Conservation (phyloP, 306 rosid species). For the Vachellia collinsii region DNA sequence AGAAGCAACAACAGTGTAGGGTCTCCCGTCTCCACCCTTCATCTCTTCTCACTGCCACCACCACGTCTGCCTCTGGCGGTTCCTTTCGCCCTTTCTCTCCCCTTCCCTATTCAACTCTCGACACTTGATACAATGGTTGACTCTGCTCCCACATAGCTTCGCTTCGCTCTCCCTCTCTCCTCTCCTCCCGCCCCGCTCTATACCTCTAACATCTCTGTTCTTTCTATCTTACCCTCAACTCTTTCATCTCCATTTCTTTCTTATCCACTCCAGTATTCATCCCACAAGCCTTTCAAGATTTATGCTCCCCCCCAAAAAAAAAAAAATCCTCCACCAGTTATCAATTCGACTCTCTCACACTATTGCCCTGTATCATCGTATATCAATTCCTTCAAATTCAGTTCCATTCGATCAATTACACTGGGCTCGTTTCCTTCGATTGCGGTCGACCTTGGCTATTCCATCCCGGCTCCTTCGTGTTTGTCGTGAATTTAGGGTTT, state of each 20-base stretch:
- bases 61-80: not conserved
- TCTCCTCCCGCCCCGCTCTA: not conserved
- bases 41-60: not conserved
- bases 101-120: not conserved
- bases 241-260: not conserved
- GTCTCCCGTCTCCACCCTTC: not conserved
- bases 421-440: not conserved
- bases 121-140: not conserved
- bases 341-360: not conserved
- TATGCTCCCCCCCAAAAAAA: not conserved
- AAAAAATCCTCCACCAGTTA: too few relatives aligned
- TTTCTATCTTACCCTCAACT: conserved; percentile 20
- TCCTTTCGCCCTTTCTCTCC: not conserved
- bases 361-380: not conserved
- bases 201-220: not conserved
- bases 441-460: conserved; percentile 37
- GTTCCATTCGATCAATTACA: conserved; percentile 34
- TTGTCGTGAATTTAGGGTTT: conserved; percentile 46
- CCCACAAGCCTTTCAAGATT: not conserved
- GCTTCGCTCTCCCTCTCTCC: not conserved
- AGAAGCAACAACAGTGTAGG: not conserved
- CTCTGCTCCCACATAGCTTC: not conserved
- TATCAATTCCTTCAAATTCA: conserved; percentile 17
- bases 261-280: not conserved
- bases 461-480: conserved; percentile 43